These are phyloP conservation scores for Mortierella sp. DNA, from an alignment of 371 early-diverging fungal species.

Conservation along the genomic window DNA sequence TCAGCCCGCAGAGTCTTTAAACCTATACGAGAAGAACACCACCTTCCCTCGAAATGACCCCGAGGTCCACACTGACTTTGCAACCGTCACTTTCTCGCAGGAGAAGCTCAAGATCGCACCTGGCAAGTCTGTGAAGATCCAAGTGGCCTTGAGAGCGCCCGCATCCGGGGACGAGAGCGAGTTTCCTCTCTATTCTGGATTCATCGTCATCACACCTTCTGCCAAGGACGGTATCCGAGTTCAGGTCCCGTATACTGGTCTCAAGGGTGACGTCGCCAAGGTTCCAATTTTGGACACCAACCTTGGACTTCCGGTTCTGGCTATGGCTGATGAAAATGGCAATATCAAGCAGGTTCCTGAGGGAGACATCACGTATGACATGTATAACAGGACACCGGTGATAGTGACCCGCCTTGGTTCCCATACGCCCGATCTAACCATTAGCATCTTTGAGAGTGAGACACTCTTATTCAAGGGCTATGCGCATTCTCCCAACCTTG, in stretches of 20 bases:
- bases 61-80: constrained; percentile 40
- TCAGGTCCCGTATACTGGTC: constrained; percentile 64
- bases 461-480: too few relatives aligned
- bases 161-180: constrained; percentile 20
- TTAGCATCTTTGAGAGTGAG: too few relatives aligned
- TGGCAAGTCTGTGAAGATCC: constrained; percentile 53
- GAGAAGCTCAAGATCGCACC: constrained; percentile 49
- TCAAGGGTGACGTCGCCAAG: constrained; percentile 50
- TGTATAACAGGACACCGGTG: constrained; percentile 3
- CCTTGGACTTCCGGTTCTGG: constrained; percentile 5
- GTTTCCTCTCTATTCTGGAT: constrained; percentile 43
- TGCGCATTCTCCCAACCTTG: too few relatives aligned
- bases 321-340: constrained; percentile 5
- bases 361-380: constrained; percentile 41
- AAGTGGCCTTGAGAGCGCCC: constrained; percentile 55
- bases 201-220: constrained; percentile 20
- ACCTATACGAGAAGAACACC: constrained; percentile 46
- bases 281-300: constrained; percentile 59
- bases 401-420: constrained; percentile 32
- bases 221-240: constrained; percentile 20
- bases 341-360: constrained; percentile 1
- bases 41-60: constrained; percentile 27
- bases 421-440: constrained; percentile 29
- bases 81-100: constrained; percentile 42
- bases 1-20: constrained; percentile 55